Percentiles rank a stretch among this genome's conserved stretches.
Evolutionary conservation across 352 stramenopile genomes (phyloP).

Genomic region (Globisporangium cederbergense): DNA sequence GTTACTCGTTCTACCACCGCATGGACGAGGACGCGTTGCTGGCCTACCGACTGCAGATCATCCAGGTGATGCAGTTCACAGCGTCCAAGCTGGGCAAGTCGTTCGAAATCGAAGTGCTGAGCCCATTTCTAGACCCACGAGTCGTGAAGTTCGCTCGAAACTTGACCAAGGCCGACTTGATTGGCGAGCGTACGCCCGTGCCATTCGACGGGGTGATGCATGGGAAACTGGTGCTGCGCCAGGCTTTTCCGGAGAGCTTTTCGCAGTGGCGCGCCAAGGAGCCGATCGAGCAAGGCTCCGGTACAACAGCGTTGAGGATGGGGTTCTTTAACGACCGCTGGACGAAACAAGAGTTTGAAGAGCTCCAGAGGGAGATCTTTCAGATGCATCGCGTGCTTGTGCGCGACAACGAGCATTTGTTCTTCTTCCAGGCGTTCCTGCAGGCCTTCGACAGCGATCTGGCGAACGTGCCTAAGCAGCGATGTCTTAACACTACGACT

Average conservation of each 20-base stretch:
- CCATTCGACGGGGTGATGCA: conserved; percentile 40
- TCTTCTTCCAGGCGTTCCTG: conserved; percentile 66
- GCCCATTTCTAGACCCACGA: conserved; percentile 69
- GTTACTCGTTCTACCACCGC: conserved; percentile 82
- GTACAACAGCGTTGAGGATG: conserved; percentile 62
- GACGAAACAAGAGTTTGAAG: conserved; percentile 34
- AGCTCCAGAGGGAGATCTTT: conserved; percentile 29
- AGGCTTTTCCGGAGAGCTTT: conserved; percentile 80
- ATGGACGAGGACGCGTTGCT: conserved; percentile 55
- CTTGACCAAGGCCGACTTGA: conserved; percentile 53
- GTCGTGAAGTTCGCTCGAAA: conserved; percentile 70
- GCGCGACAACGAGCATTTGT: conserved; percentile 65
- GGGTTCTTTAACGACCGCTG: conserved; percentile 59
- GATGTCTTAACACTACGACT: neutral
- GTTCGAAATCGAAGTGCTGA: conserved; percentile 65
- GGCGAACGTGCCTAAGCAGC: conserved; percentile 35
- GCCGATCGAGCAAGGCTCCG: conserved; percentile 83
- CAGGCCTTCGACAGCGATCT: conserved; percentile 46
- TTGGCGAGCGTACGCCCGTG: conserved; percentile 63
- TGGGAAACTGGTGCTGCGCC: conserved; percentile 82
- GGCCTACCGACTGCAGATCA: conserved; percentile 75
- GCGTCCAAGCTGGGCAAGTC: conserved; percentile 55
- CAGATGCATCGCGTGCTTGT: conserved; percentile 46
- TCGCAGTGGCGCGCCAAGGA: conserved; percentile 87
- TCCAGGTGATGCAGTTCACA: conserved; percentile 79